A percentile compares a stretch with the other conserved stretches of the same genome.
Evolutionary conservation across 179 eudicot genomes (phyloP).

Genomic region (Monotropa hypopitys): DNA sequence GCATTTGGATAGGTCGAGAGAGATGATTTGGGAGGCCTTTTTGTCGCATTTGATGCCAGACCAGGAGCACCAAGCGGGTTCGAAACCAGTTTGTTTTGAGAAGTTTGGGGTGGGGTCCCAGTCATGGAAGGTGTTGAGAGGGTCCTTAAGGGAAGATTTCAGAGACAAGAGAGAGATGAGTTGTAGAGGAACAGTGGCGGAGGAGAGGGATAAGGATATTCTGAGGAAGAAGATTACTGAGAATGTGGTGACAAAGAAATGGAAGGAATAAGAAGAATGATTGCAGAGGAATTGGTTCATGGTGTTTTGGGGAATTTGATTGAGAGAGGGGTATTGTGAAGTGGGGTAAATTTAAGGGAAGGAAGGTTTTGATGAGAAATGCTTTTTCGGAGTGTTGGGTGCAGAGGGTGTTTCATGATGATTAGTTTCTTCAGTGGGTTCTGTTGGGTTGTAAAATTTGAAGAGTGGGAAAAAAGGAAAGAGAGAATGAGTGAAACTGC

Average conservation of each 20-base stretch:
- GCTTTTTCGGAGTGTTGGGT: slow-evolving; percentile 67
- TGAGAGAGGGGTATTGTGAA: slow-evolving; percentile 9
- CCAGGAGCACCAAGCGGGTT: slow-evolving; percentile 68
- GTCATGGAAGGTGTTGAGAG: slow-evolving; percentile 35
- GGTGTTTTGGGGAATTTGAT: slow-evolving; percentile 14
- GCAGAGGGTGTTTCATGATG: slow-evolving; percentile 63
- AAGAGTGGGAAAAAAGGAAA: slow-evolving; percentile 7
- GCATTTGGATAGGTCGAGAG: slow-evolving; percentile 48
- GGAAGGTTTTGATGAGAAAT: slow-evolving; percentile 23
- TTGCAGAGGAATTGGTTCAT: slow-evolving; percentile 22
- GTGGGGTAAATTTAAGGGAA: slow-evolving; percentile 43
- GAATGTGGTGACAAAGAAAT: slow-evolving; percentile 12
- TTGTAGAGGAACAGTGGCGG: slow-evolving; percentile 24
- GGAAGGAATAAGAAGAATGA: neutral
- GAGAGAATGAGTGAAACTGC: slow-evolving; percentile 10
- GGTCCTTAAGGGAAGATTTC: slow-evolving; percentile 64
- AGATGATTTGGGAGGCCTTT: slow-evolving; percentile 21
- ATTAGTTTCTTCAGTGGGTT: slow-evolving; percentile 26
- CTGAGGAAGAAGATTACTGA: slow-evolving; percentile 15
- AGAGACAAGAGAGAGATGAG: slow-evolving; percentile 45
- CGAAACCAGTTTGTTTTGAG: slow-evolving; percentile 8
- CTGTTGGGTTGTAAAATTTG: slow-evolving; percentile 15
- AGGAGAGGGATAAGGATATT: slow-evolving; percentile 11
- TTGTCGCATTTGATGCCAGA: slow-evolving; percentile 56
- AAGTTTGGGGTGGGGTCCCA: slow-evolving; percentile 40